phyloP scores from a whole-genome alignment of 805 yeast species.

The Metschnikowia bowlesiae region DNA sequence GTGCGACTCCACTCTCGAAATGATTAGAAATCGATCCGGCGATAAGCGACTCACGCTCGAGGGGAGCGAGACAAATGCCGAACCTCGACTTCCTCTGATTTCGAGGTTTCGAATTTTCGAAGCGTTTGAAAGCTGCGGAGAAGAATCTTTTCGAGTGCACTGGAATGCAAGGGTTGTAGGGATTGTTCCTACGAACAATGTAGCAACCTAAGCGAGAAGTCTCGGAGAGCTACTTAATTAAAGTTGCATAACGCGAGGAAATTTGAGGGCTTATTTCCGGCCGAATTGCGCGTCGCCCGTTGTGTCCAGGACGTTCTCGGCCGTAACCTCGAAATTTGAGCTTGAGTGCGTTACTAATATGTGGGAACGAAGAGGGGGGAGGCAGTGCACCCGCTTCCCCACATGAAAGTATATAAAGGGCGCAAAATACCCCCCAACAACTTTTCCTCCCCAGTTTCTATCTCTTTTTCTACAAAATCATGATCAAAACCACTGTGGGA shows the following conservation, averaged over 20 bases:
- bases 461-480: not conserved
- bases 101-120: not conserved
- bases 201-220: not conserved
- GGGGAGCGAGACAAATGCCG: not conserved
- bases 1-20: not conserved
- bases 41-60: not conserved
- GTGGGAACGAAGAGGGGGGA: slow-evolving; percentile 2
- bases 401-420: not conserved
- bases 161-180: not conserved
- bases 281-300: not conserved
- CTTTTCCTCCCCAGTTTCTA: not conserved
- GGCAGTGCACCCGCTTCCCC: not conserved
- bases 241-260: not conserved
- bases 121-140: not conserved
- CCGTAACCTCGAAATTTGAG: not conserved
- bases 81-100: not conserved
- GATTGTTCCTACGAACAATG: not conserved
- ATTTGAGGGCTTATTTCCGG: not conserved
- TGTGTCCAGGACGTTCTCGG: not conserved
- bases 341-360: not conserved
- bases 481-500: slow-evolving; percentile 7
- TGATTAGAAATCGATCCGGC: not conserved
- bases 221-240: not conserved
- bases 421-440: not conserved
- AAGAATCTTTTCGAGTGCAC: not conserved